phyloP scores from a whole-genome alignment of 371 early-diverging fungal species.

The Globomyces sp. region DNA sequence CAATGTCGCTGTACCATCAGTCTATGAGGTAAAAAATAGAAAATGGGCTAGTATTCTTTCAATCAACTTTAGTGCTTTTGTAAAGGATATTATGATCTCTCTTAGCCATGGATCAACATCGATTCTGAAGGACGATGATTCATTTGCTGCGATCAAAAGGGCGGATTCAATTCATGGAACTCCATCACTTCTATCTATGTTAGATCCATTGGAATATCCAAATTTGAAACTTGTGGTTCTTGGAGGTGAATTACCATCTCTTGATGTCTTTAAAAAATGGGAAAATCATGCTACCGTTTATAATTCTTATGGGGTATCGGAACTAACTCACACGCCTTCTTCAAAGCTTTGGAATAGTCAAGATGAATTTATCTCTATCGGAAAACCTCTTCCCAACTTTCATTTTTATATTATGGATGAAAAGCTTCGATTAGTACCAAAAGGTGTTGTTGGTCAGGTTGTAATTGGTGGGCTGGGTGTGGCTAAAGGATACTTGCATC shows the following conservation, averaged over 20 bases:
- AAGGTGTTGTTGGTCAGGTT: slow-evolving; percentile 14
- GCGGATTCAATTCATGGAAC: slow-evolving; percentile 5
- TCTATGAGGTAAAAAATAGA: not conserved
- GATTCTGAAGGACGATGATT: slow-evolving; percentile 24
- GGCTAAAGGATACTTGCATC: slow-evolving; percentile 31
- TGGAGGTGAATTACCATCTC: slow-evolving; percentile 21
- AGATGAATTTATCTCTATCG: slow-evolving; percentile 18
- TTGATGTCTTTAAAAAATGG: slow-evolving; percentile 22
- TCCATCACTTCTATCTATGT: slow-evolving; percentile 20
- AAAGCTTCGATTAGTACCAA: not conserved
- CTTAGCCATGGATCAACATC: slow-evolving; percentile 23
- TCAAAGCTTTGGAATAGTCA: not conserved
- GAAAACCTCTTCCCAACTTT: slow-evolving; percentile 19
- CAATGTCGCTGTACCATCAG: not conserved
- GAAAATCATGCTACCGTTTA: slow-evolving; percentile 5
- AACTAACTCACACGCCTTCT: slow-evolving; percentile 10
- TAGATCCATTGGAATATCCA: slow-evolving; percentile 26
- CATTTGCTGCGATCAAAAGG: slow-evolving; percentile 6
- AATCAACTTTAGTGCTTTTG: slow-evolving; percentile 30
- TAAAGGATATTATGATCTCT: slow-evolving; percentile 23
- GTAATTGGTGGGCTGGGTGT: slow-evolving; percentile 25
- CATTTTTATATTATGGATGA: slow-evolving; percentile 21
- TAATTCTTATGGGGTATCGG: slow-evolving; percentile 21
- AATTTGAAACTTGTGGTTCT: slow-evolving; percentile 25
- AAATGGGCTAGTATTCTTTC: slow-evolving; percentile 20